Conservation (phyloP, 257 asterid species). For the Nemophila menziesii region DNA sequence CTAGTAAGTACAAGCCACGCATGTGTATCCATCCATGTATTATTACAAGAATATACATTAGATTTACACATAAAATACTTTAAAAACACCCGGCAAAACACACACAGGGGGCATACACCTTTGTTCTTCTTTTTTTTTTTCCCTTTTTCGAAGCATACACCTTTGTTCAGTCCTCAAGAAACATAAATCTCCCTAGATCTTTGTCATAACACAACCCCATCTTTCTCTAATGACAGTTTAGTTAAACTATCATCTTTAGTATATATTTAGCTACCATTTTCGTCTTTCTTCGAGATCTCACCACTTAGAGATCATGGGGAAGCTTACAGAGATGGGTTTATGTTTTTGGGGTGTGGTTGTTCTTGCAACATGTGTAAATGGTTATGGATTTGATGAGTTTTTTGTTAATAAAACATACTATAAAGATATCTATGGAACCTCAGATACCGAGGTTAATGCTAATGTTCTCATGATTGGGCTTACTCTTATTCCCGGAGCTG, state of each 20-base stretch:
- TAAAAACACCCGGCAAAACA: slow-evolving; percentile 5
- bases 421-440: slow-evolving; percentile 37
- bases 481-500: slow-evolving; percentile 76
- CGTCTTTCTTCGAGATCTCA: slow-evolving; percentile 9
- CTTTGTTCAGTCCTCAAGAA: slow-evolving; percentile 3
- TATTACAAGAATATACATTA: background rate
- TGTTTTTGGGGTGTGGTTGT: slow-evolving; percentile 28
- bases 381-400: slow-evolving; percentile 45
- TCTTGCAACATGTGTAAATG: slow-evolving; percentile 22
- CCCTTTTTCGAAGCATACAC: too few relatives aligned
- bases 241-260: background rate
- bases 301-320: background rate
- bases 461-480: slow-evolving; percentile 66
- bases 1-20: background rate
- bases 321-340: slow-evolving; percentile 13
- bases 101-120: too few relatives aligned
- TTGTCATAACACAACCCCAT: background rate
- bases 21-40: background rate
- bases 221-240: background rate
- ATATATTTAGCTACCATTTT: background rate
- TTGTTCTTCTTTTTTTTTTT: too few relatives aligned
- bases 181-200: slow-evolving; percentile 4
- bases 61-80: background rate
- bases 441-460: slow-evolving; percentile 21
- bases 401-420: slow-evolving; percentile 30